A percentile compares a stretch with the other conserved stretches of the same genome.
Evolutionary conservation across 176 grass and related monocot species (phyloP).

Genomic region (Alloteropsis semialata): DNA sequence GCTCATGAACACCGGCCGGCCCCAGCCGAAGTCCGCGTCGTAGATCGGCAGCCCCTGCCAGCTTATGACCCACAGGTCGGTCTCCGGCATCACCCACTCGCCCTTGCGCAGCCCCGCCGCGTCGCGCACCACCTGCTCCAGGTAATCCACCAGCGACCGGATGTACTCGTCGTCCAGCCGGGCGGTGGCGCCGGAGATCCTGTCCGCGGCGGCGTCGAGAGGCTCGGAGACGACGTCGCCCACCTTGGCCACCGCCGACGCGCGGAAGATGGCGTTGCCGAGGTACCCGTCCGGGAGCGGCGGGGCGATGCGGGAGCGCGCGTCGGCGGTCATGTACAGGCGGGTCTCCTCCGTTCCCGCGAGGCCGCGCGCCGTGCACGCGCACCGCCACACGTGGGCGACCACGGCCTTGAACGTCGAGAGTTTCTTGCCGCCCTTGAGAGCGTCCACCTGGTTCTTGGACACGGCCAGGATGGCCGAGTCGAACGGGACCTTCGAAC

Average conservation of each 20-base stretch:
- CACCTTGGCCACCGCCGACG: constrained; percentile 26
- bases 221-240: constrained; percentile 13
- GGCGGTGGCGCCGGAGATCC: constrained; percentile 16
- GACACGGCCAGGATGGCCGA: constrained; percentile 41
- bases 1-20: constrained; percentile 48
- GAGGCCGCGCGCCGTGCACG: constrained; percentile 38
- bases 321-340: constrained; percentile 48
- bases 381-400: constrained; percentile 43
- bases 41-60: constrained; percentile 55
- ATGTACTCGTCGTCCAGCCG: constrained; percentile 37
- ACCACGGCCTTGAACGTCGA: constrained; percentile 49
- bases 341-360: neutral
- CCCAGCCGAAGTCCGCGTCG: constrained; percentile 68
- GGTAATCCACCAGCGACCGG: constrained; percentile 43
- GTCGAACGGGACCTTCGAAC: neutral
- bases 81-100: constrained; percentile 41
- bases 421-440: constrained; percentile 27
- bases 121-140: constrained; percentile 19
- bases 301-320: constrained; percentile 39
- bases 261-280: constrained; percentile 59
- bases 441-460: constrained; percentile 33
- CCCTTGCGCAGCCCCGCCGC: constrained; percentile 23
- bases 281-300: constrained; percentile 45
- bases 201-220: constrained; percentile 18
- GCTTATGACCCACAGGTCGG: constrained; percentile 56